Conservation (phyloP, 2,329 filamentous ascomycete species). For the Epichloe hybrida region DNA sequence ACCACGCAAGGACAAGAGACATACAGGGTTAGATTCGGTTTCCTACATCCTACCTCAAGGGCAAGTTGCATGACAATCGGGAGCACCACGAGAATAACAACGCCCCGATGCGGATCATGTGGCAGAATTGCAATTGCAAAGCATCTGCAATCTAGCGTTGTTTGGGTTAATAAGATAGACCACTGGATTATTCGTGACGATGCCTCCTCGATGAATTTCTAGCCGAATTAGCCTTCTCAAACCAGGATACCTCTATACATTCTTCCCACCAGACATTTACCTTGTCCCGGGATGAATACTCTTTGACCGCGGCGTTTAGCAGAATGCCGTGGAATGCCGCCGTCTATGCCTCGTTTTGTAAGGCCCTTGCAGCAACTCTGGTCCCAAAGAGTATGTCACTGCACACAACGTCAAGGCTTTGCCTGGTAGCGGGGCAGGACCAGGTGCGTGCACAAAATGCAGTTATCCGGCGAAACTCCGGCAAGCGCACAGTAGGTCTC, state of each 20-base stretch:
- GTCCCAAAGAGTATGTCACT: no score
- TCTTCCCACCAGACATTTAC: background rate
- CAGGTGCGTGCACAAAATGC: background rate
- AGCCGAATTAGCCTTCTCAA: background rate
- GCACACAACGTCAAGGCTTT: no score
- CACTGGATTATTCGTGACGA: background rate
- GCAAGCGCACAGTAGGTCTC: slow-evolving; percentile 22
- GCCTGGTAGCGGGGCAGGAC: background rate
- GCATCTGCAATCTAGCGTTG: background rate
- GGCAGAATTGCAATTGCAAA: background rate
- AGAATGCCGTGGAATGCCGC: background rate
- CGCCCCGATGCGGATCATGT: background rate
- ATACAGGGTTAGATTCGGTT: background rate
- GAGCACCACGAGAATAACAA: background rate
- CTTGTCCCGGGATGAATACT: background rate
- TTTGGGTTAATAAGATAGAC: background rate
- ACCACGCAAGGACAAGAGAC: background rate
- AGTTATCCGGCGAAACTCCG: slow-evolving; percentile 17
- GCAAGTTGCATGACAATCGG: background rate
- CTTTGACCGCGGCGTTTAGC: background rate
- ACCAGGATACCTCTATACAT: background rate
- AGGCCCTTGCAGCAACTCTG: no score
- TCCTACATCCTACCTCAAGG: background rate
- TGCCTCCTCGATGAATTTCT: background rate
- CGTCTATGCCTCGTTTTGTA: no score